phyloP scores from a whole-genome alignment of 1,284 basidiomycete genomes.

The Heliocybe sulcata region DNA sequence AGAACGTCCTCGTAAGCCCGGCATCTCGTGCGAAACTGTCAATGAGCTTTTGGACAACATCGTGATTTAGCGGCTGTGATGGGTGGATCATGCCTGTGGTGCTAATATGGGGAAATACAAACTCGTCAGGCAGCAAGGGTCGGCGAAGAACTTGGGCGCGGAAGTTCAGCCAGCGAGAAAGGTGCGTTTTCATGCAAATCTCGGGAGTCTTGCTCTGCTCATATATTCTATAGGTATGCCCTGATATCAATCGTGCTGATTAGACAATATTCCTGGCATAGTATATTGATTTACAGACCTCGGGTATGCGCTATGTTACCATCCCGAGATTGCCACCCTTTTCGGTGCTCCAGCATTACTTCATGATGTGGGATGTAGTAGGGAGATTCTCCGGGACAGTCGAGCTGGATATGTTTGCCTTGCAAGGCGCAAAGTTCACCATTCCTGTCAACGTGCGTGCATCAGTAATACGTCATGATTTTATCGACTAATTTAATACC shows the following conservation, averaged over 20 bases:
- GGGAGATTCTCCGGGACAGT: background rate
- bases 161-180: conserved; percentile 19
- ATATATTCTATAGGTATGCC: conserved; percentile 23
- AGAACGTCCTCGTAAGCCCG: conserved; percentile 8
- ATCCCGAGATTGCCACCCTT: conserved; percentile 3
- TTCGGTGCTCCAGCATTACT: background rate
- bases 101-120: conserved; percentile 25
- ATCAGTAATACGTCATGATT: background rate
- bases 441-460: background rate
- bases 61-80: conserved; percentile 16
- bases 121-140: conserved; percentile 19
- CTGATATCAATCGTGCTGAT: conserved; percentile 5
- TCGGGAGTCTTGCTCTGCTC: conserved; percentile 16
- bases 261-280: background rate
- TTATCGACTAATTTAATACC: background rate
- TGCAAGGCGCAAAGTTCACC: conserved; percentile 1
- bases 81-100: conserved; percentile 19
- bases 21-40: conserved; percentile 16
- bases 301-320: conserved; percentile 7
- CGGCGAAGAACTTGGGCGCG: conserved; percentile 14
- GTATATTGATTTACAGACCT: background rate
- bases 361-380: background rate
- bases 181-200: conserved; percentile 19
- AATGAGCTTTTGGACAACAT: conserved; percentile 19
- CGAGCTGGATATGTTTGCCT: conserved; percentile 4